Conservation (phyloP, 176 grass and related monocot genomes). For the Pontederia crassipes region DNA sequence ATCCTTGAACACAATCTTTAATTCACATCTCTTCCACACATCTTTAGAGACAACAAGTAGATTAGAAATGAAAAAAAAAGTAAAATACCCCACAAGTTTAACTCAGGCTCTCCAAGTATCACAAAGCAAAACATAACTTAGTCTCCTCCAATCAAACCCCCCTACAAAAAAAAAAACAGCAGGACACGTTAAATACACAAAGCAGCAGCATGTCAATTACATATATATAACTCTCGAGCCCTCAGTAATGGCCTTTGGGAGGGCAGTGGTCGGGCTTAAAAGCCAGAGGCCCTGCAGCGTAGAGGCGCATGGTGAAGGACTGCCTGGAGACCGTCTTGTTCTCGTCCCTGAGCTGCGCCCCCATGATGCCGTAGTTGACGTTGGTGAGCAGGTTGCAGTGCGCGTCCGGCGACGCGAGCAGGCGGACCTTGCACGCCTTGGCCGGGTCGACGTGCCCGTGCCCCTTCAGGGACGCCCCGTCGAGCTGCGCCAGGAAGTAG, state of each 20-base stretch:
- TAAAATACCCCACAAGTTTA: too few species aligned
- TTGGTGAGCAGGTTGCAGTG: constrained; percentile 44
- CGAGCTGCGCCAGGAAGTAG: constrained; percentile 46
- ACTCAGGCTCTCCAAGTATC: too few species aligned
- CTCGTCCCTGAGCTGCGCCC: constrained; percentile 33
- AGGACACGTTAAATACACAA: too few species aligned
- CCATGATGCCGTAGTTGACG: constrained; percentile 43
- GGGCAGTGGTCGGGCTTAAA: constrained; percentile 40
- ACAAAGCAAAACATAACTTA: too few species aligned
- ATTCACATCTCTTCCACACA: too few species aligned
- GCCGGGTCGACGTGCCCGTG: constrained; percentile 18
- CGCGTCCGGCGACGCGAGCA: constrained; percentile 44
- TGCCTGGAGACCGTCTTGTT: constrained; percentile 25
- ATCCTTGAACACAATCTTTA: too few species aligned
- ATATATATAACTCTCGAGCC: too few species aligned
- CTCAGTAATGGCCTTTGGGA: constrained; percentile 3
- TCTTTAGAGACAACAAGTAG: too few species aligned
- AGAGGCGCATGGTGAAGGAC: constrained; percentile 23
- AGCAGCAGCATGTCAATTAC: too few species aligned
- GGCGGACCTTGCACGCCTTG: constrained; percentile 54
- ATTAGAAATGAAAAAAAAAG: too few species aligned
- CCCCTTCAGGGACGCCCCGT: constrained; percentile 1
- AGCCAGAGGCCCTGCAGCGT: constrained; percentile 35
- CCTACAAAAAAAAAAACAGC: too few species aligned
- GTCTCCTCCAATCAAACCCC: too few species aligned